These are phyloP conservation scores for Aphanoascus verrucosus DNA, from an alignment of 2,329 filamentous ascomycete species.

Conservation along the genomic window DNA sequence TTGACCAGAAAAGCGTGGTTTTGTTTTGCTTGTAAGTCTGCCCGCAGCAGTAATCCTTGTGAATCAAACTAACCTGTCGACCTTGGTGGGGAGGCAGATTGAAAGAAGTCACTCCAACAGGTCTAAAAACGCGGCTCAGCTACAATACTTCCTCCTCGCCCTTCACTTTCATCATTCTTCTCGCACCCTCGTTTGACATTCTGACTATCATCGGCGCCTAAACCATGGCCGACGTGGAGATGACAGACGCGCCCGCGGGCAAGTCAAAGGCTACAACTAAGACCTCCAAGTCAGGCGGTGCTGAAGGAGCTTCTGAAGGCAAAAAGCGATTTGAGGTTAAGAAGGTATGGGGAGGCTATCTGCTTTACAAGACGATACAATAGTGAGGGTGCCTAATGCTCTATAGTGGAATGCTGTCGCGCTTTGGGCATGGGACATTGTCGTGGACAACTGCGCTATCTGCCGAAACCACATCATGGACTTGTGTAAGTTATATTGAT, in stretches of 20 bases:
- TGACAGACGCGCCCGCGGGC: constrained; percentile 64
- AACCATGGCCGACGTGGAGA: constrained; percentile 86
- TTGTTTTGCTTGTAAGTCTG: no score
- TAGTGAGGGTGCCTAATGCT: background rate
- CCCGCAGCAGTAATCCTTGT: no score
- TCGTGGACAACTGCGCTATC: constrained; percentile 98
- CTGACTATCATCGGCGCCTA: background rate
- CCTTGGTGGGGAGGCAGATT: no score
- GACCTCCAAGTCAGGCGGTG: constrained; percentile 43
- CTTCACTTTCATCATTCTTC: background rate
- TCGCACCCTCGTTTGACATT: background rate
- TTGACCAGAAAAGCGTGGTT: no score
- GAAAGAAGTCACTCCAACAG: no score
- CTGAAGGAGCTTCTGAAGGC: constrained; percentile 46
- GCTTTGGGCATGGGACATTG: constrained; percentile 98
- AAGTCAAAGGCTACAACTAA: constrained; percentile 50
- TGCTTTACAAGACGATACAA: background rate
- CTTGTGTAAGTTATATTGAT: constrained; percentile 53
- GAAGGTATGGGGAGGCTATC: constrained; percentile 53
- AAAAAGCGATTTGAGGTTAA: constrained; percentile 99
- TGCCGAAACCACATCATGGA: constrained; percentile 99
- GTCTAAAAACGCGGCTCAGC: no score
- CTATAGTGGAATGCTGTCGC: constrained; percentile 92
- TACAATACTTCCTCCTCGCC: background rate
- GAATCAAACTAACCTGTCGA: no score